Evolutionary conservation across 2,329 filamentous ascomycete species (phyloP).

Genomic region (Metarhizium sp.): DNA sequence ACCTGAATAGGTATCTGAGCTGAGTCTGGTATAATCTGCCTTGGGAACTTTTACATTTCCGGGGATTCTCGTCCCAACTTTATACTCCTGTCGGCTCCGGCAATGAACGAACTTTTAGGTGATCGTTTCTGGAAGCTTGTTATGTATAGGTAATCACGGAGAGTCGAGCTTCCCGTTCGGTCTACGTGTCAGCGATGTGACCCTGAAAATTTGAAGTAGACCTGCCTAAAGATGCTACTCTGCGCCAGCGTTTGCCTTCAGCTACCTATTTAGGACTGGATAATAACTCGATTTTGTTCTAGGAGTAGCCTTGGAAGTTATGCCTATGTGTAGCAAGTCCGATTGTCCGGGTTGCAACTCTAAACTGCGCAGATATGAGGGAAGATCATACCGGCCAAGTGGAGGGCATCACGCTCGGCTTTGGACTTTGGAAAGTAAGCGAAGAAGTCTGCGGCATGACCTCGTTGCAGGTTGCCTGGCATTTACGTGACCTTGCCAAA

Average conservation of each 20-base stretch:
- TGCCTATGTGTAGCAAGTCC: not conserved
- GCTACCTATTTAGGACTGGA: not conserved
- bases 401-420: not conserved
- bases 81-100: not conserved
- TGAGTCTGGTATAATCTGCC: not conserved
- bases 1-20: not conserved
- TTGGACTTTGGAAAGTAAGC: no score
- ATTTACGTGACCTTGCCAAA: not conserved
- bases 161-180: conserved; percentile 5
- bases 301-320: not conserved
- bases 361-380: not conserved
- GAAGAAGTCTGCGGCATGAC: not conserved
- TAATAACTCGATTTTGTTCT: not conserved
- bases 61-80: not conserved
- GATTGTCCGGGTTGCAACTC: not conserved
- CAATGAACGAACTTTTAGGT: not conserved
- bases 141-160: not conserved
- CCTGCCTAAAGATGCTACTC: not conserved
- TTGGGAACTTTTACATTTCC: not conserved
- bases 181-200: conserved; percentile 2
- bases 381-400: not conserved
- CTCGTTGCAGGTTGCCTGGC: not conserved
- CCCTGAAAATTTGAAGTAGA: not conserved
- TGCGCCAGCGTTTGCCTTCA: not conserved
- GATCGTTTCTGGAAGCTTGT: not conserved